Evolutionary conservation across 495 filamentous ascomycete species (phyloP).

Genomic region (Penicillium waksmanii): DNA sequence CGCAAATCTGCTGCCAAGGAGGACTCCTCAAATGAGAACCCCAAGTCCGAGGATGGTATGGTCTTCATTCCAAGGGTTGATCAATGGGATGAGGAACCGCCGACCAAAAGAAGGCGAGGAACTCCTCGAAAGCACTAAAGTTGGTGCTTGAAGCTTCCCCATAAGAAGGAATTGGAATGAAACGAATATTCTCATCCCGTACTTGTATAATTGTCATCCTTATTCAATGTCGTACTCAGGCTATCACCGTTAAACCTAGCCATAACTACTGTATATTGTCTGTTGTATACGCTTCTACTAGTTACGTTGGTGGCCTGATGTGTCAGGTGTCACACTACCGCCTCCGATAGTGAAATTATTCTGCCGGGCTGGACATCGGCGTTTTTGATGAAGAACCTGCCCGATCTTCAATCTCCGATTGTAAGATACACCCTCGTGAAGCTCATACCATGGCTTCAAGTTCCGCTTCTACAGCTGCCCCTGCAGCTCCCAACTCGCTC

Average conservation of each 20-base stretch:
- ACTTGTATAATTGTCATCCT: no score
- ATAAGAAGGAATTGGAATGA: no score
- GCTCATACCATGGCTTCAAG: conserved; percentile 27
- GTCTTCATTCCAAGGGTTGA: conserved; percentile 25
- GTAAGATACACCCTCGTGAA: conserved; percentile 1
- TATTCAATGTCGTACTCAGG: no score
- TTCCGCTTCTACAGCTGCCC: conserved; percentile 24
- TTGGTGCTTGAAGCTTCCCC: no score
- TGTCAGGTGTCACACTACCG: conserved; percentile 13
- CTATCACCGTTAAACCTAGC: no score
- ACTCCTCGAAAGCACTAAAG: conserved; percentile 24
- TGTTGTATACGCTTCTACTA: no score
- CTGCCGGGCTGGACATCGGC: conserved; percentile 35
- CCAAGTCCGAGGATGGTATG: conserved; percentile 17
- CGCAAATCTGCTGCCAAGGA: conserved; percentile 20
- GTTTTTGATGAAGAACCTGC: conserved; percentile 25
- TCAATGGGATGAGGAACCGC: conserved; percentile 38
- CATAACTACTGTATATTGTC: no score
- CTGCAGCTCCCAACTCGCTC: conserved; percentile 49
- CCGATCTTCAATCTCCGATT: background rate
- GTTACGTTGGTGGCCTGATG: background rate
- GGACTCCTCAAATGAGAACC: background rate
- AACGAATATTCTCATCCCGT: no score
- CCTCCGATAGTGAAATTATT: conserved; percentile 32
- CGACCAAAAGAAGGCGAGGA: conserved; percentile 40